Base-by-base conservation (phyloP, 1,139 yeast genomes). In the Kurtzmaniella quercitrusa region DNA sequence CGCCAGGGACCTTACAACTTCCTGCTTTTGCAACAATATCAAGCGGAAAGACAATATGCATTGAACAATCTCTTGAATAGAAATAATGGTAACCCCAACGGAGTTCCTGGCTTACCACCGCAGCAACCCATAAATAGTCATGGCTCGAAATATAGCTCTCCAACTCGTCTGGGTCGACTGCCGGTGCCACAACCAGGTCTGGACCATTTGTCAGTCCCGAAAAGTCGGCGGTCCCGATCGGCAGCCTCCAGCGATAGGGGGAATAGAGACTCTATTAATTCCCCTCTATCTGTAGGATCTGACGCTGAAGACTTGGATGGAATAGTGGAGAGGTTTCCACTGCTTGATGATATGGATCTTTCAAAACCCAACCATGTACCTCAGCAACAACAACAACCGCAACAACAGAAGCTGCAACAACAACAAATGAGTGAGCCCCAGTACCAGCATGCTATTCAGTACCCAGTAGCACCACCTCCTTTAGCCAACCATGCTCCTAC, bases 21-120 rank as follows among this genome's bases (percentile, higher is more conserved):
- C 58, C 73, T 68, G 33, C 73, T 74, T 7, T 62, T 73, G 41
- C 73, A 72, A 46, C 75, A 70, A 31, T 70, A 70, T 53, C 78
- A 73, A 50, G 60, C 59, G 12, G 67, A 66, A 31, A 69, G 62
- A 46, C 77, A 72, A 43, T 57, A 62, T 38, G 73, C 68, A 43
- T 43, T 66, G 34, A 36, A 9, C n/a, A 15, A 12, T n/a, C 36
- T 14, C 6, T 17, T 14, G 36, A 36, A 10, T 36, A 10, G 38
- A 3, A 36, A 36, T 27, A 36, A 12, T n/a, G 21, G 15, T n/a
- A 9, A 4, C 12, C n/a, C 21, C 16, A 19, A 19, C 47, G 31
- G 23, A 21, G 8, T 21, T 8, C 23, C 23, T 5, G 23, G 23
- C 23, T 54, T 54, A 39, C 68, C 68, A 39, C 70, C 65, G 41